Percentiles rank a stretch among this genome's conserved stretches.
These are phyloP conservation scores for Penicillium ucsense DNA, from an alignment of 495 filamentous ascomycete genomes.

Conservation along the genomic window DNA sequence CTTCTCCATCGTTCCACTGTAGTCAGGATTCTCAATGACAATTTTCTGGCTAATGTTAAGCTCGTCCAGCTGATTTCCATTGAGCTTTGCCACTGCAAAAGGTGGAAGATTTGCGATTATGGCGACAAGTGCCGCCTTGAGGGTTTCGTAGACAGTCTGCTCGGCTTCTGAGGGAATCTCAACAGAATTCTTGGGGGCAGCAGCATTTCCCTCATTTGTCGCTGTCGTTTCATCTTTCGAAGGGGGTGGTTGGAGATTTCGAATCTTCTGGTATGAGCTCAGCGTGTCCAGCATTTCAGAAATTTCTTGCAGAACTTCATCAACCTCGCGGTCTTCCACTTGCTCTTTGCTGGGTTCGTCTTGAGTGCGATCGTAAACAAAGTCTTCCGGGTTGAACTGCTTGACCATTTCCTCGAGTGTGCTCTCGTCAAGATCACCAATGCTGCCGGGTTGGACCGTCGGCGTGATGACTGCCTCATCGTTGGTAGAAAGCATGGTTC, in stretches of 20 bases:
- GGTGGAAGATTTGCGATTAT: conserved; percentile 72
- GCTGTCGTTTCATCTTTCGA: conserved; percentile 30
- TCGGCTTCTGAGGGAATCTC: conserved; percentile 55
- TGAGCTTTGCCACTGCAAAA: conserved; percentile 74
- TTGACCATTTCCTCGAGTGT: conserved; percentile 43
- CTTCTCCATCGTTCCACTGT: conserved; percentile 77
- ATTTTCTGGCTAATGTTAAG: conserved; percentile 79
- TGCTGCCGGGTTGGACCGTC: conserved; percentile 37
- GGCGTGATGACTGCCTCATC: conserved; percentile 25
- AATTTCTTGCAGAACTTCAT: conserved; percentile 69
- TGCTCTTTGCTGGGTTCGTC: conserved; percentile 35
- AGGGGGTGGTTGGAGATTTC: conserved; percentile 48
- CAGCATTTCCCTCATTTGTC: conserved; percentile 18
- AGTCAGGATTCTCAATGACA: conserved; percentile 57
- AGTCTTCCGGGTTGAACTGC: conserved; percentile 34
- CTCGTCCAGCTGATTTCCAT: conserved; percentile 73
- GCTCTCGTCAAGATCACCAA: conserved; percentile 37
- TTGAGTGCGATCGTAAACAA: conserved; percentile 24
- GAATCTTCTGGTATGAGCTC: conserved; percentile 76
- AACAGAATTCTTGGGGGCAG: conserved; percentile 27
- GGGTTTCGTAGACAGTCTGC: conserved; percentile 58
- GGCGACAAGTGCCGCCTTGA: conserved; percentile 61
- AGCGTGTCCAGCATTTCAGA: conserved; percentile 78
- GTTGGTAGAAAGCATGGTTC: conserved; percentile 39
- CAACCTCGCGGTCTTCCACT: conserved; percentile 44